A percentile compares a stretch with the other conserved stretches of the same genome.
These are phyloP conservation scores for Limtongia smithiae DNA, from an alignment of 805 yeast genomes.

Conservation along the genomic window DNA sequence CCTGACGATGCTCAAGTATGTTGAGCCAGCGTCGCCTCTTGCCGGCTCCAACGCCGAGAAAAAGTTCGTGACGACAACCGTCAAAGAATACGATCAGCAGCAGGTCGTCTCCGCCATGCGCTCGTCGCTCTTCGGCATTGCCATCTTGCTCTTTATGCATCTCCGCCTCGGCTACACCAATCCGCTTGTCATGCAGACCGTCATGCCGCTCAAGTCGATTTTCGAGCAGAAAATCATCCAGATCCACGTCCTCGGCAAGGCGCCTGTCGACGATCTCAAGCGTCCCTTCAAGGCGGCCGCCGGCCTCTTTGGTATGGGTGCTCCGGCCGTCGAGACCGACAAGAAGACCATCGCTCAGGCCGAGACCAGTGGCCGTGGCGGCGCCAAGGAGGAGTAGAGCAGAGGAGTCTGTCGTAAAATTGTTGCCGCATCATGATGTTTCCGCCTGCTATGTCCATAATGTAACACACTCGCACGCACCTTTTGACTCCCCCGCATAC, in stretches of 20 bases:
- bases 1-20: conserved; percentile 85
- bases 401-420: background rate
- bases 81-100: conserved; percentile 87
- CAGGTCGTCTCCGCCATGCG: conserved; percentile 76
- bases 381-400: conserved; percentile 78
- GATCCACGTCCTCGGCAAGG: conserved; percentile 79
- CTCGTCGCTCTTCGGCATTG: conserved; percentile 80
- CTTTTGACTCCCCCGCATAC: too few relatives aligned
- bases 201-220: conserved; percentile 85
- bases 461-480: too few relatives aligned
- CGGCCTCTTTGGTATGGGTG: conserved; percentile 57
- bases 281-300: conserved; percentile 94
- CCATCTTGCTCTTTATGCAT: conserved; percentile 99
- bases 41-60: conserved; percentile 71
- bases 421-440: too few relatives aligned
- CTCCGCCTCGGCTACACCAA: conserved; percentile 95
- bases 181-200: conserved; percentile 92
- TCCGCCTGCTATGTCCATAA: too few relatives aligned
- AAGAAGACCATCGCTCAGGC: conserved; percentile 81
- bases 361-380: conserved; percentile 74
- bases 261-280: conserved; percentile 85
- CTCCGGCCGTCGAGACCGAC: conserved; percentile 65
- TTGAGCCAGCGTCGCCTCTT: conserved; percentile 78
- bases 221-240: conserved; percentile 85
- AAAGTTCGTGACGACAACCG: conserved; percentile 81